A percentile compares a stretch with the other conserved stretches of the same genome.
These are phyloP conservation scores for Turritis glabra DNA, from an alignment of 345 rosid genomes.

Conservation along the genomic window DNA sequence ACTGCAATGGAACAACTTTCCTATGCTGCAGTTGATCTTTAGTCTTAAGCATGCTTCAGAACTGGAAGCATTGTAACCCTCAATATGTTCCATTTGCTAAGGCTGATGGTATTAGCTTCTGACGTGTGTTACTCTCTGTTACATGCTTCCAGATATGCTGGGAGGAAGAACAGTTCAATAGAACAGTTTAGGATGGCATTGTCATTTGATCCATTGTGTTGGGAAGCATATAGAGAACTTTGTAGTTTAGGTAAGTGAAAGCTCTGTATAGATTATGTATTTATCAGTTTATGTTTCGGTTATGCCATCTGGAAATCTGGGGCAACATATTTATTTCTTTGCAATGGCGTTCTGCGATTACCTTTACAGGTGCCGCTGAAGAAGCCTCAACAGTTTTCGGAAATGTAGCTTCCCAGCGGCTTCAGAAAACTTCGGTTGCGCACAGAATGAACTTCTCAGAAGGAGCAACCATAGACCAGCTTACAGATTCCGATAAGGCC, in stretches of 20 bases:
- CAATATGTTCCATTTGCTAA: constrained; percentile 10
- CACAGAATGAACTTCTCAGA: constrained; percentile 42
- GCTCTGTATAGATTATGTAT: constrained; percentile 7
- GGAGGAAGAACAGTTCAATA: constrained; percentile 62
- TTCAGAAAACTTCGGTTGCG: constrained; percentile 56
- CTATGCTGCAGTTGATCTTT: not conserved
- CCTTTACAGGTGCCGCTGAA: constrained; percentile 72
- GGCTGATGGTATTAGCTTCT: constrained; percentile 1
- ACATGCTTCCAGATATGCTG: constrained; percentile 58
- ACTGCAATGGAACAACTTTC: not conserved
- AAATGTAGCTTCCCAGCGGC: constrained; percentile 57
- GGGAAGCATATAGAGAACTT: constrained; percentile 91
- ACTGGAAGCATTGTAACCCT: not conserved
- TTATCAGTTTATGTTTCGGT: not conserved
- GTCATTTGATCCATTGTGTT: constrained; percentile 76
- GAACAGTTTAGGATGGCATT: constrained; percentile 81
- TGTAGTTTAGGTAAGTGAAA: constrained; percentile 72
- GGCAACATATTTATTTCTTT: not conserved
- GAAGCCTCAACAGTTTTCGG: constrained; percentile 71
- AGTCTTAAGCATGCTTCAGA: not conserved
- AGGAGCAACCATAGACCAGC: constrained; percentile 41
- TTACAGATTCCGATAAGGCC: constrained; percentile 41
- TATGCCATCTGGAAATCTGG: not conserved
- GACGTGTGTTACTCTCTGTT: constrained; percentile 15
- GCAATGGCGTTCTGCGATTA: not conserved